Percentiles rank a stretch among this genome's conserved stretches.
phyloP scores from a whole-genome alignment of 1,284 basidiomycete species.

The Sphagnurus paluster region DNA sequence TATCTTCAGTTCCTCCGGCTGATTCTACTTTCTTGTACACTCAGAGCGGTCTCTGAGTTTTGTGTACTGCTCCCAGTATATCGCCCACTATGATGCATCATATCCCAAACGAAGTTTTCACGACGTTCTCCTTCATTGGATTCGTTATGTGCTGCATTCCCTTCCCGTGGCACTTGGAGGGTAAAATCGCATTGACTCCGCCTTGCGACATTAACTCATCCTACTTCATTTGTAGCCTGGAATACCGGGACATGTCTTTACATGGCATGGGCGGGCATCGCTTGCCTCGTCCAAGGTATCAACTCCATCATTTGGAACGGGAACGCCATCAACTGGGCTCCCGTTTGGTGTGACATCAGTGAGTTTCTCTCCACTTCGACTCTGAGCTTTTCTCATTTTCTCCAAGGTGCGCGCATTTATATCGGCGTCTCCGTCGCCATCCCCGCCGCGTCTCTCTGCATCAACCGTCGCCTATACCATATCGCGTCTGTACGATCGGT shows the following conservation, averaged over 20 bases:
- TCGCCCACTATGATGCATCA: slow-evolving; percentile 17
- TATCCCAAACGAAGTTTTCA: slow-evolving; percentile 30
- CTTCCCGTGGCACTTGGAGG: slow-evolving; percentile 27
- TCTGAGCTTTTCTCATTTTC: not conserved
- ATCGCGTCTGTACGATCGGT: slow-evolving; percentile 46
- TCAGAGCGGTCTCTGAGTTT: slow-evolving; percentile 17
- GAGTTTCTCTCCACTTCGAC: slow-evolving; percentile 25
- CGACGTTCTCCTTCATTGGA: slow-evolving; percentile 13
- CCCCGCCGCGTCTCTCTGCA: slow-evolving; percentile 56
- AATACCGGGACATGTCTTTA: slow-evolving; percentile 62
- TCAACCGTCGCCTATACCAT: slow-evolving; percentile 58
- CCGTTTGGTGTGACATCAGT: slow-evolving; percentile 81
- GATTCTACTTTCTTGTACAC: slow-evolving; percentile 30
- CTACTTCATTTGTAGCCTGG: slow-evolving; percentile 31
- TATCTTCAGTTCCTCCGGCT: slow-evolving; percentile 26
- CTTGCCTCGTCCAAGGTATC: slow-evolving; percentile 56
- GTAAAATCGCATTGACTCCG: not conserved
- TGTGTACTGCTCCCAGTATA: slow-evolving; percentile 7
- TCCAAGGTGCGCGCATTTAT: slow-evolving; percentile 44
- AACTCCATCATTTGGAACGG: slow-evolving; percentile 70
- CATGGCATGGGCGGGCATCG: slow-evolving; percentile 61
- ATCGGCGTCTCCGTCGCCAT: slow-evolving; percentile 45
- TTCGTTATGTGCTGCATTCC: slow-evolving; percentile 18
- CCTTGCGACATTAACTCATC: not conserved
- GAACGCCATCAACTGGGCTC: slow-evolving; percentile 54